Base-by-base conservation (phyloP, 768 basidiomycete genomes). In the Lactifluus hygrophoroides region DNA sequence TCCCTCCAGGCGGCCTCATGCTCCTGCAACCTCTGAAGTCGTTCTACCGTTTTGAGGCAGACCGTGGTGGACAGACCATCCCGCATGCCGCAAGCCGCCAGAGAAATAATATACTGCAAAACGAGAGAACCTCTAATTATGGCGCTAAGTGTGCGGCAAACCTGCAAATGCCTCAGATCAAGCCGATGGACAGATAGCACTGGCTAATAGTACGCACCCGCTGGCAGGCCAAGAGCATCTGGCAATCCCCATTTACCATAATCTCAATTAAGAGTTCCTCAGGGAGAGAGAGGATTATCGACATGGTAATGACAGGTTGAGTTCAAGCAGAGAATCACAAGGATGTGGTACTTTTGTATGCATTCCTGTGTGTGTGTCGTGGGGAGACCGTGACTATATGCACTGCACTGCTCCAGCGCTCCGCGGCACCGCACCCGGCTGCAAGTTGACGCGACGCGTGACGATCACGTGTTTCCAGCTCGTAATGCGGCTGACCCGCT, bases 1-100 rank as follows among this genome's bases (percentile, higher is more conserved):
- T 60, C 58, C 30, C 58, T 40, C 54, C 54, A 60, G 13, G 58
- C 58, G 10, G 58, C 49, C 48, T 60, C 58, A 17, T 60, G 49
- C 49, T 50, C 54, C 35, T 28, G 49, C 35, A 60, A 13, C 42
- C 27, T 50, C 30, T 45, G 27, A 14, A 60, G 43, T 44, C 54
- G 53, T 25, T 55, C 58, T 3, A 43, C 43, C 14, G 53, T 59
- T 34, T 46, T 37, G 11, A 44, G 23, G 19, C 27, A 59, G 16
- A 35, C 25, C 3, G 5, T 3, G 2, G n/a, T n/a, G 2, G 52
- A 49, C 4, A 59, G 47, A 16, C 42, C 47, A 40, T 58, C 52
- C n/a, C 27, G 48, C 58, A 60, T 60, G 1, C 58, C 58, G 28
- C 58, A 60, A 14, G 54, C 54, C 3, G 58, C 47, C 10, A 60